Evolutionary conservation across 2,329 filamentous ascomycete genomes (phyloP), one percentile per base, ranked within the genome.

Genomic region (Coleophoma crateriformis): DNA sequence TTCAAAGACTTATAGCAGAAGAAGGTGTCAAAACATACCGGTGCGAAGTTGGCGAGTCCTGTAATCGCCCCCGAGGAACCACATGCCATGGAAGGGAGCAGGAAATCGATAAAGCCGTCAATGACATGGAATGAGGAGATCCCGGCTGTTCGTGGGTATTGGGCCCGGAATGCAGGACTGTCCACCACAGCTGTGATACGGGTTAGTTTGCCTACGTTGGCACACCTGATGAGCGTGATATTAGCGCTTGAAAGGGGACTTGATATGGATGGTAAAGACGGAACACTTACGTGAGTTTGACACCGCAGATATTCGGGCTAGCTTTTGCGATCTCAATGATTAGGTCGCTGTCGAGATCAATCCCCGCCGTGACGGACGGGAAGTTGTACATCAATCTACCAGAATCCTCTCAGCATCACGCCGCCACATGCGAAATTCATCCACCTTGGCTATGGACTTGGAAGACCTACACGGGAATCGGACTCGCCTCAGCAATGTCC

Each of bases 21-120:
- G 11, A 40, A n/a, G 33, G 20, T 17, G 5, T 15, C 13, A 10
- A 17, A 14, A 49, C 47, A 5, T 43, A 52, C 47, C 19, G 53
- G 53, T 33, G 53, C 53, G 43, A 55, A 47, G 33, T 54, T 55
- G 10, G 54, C 40, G 17, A 54, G 34, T 15, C 46, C 46, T 35
- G 39, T 54, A 33, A 55, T 54, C 22, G 54, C 51, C 15, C 54
- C 54, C 7, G 51, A 45, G 33, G 42, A 41, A 15, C 60, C 60
- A 11, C 49, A 50, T 1, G 56, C 41, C 7, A 64, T 51, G 7
- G 57, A 60, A 3, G 61, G 61, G n/a, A 62, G 47, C 17, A 64
- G 46, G 42, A 63, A 56, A 46, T 63, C 61, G 20, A 61, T 61
- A 50, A 62, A 62, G 11, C 61, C 61, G 42, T 55, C 60, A 41